phyloP scores from a whole-genome alignment of 2,329 filamentous ascomycete species.

The Bipolaris zeicola region DNA sequence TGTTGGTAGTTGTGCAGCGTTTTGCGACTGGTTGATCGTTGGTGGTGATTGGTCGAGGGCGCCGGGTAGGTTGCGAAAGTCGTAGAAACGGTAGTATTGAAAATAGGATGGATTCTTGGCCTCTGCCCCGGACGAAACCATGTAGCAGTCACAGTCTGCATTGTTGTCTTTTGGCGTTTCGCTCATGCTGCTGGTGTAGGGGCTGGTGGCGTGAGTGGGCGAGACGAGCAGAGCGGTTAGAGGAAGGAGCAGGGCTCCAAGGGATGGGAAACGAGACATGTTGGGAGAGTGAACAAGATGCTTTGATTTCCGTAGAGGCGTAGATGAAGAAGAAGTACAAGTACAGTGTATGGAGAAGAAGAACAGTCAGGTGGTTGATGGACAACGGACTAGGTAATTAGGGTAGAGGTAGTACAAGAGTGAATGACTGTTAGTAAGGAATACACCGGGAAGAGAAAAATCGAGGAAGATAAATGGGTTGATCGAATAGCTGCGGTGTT shows the following conservation, averaged over 20 bases:
- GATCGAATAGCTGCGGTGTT: too few relatives aligned
- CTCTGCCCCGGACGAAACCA: slow-evolving; percentile 51
- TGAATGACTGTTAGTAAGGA: too few relatives aligned
- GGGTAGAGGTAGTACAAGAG: too few relatives aligned
- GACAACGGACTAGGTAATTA: too few relatives aligned
- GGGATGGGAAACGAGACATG: slow-evolving; percentile 26
- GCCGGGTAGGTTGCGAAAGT: slow-evolving; percentile 53
- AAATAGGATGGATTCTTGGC: slow-evolving; percentile 52
- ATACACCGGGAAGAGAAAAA: too few relatives aligned
- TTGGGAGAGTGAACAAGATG: neutral
- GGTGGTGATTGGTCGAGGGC: slow-evolving; percentile 35
- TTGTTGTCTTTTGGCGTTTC: slow-evolving; percentile 42
- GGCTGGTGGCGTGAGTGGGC: slow-evolving; percentile 26
- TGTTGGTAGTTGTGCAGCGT: slow-evolving; percentile 24
- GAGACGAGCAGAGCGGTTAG: slow-evolving; percentile 31
- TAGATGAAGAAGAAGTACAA: neutral
- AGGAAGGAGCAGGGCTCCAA: slow-evolving; percentile 33
- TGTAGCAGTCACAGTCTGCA: slow-evolving; percentile 55
- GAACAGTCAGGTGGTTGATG: too few relatives aligned
- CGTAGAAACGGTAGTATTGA: slow-evolving; percentile 58
- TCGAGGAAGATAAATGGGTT: too few relatives aligned
- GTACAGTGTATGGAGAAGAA: neutral
- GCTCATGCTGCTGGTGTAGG: slow-evolving; percentile 38
- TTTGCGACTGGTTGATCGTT: slow-evolving; percentile 31
- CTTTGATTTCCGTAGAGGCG: neutral